Evolutionary conservation across 2,329 filamentous ascomycete genomes (phyloP), one percentile per base, ranked within the genome.

Genomic region (Cladorrhinum sp.): DNA sequence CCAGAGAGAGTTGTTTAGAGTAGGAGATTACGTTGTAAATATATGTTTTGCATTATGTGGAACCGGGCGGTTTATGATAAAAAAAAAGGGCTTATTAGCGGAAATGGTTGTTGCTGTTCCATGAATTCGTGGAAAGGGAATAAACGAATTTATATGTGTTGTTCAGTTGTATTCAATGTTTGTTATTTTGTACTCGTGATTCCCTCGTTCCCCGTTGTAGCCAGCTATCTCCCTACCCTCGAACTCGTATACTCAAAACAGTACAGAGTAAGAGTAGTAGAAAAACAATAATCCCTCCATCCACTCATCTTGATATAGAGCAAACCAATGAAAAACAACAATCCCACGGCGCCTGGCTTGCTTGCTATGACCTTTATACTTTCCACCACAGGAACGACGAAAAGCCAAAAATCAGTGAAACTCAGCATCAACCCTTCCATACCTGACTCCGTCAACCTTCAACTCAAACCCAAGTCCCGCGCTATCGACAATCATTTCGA

Each of bases 401-500:
- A 36, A 36, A 36, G 2, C 7, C 3, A 16, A 36, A 36, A 36
- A 13, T 32, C 53, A 70, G 56, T 91, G 87, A 72, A 93, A 93
- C 65, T 92, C 89, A 0, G 89, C 89, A 70, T 90, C 86, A 1
- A 93, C 90, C 62, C 86, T 80, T 8, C 90, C 90, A 73, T 93
- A 93, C 64, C 88, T 79, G 16, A 90, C 85, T 0, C 89, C 89
- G 69, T 92, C 89, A 12, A 93, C 89, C 74, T 90, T 89, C 57
- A 93, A 75, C 75, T 93, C 89, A 73, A 93, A 93, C 2, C 88
- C 85, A 60, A 93, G 68, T 1, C 89, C 88, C 0, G 90, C 90
- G 67, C 87, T 91, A 70, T 92, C 87, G 49, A 93, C 89, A 66
- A 88, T 87, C 89, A 93, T 92, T 76, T 92, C 89, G 5, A 93